phyloP scores from a whole-genome alignment of 192 early-diverging fungal species.

The Backusella morwellensis region DNA sequence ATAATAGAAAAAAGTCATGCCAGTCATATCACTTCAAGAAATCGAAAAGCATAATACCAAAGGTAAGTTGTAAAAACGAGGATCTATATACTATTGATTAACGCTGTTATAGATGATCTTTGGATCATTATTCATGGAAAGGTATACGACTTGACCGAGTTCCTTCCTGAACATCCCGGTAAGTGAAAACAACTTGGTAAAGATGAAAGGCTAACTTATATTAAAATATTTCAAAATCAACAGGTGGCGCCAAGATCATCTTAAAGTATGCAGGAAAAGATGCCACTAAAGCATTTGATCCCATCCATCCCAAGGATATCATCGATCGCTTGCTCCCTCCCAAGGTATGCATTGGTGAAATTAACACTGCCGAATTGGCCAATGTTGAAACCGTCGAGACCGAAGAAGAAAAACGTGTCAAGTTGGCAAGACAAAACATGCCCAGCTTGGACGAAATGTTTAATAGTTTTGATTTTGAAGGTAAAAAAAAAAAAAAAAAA shows the following conservation, averaged over 20 bases:
- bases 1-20: not conserved
- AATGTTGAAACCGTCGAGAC: slow-evolving; percentile 26
- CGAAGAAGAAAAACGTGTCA: slow-evolving; percentile 36
- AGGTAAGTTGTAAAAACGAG: slow-evolving; percentile 5
- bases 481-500: not conserved
- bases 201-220: no score
- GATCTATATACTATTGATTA: not conserved
- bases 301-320: slow-evolving; percentile 67
- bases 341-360: slow-evolving; percentile 48
- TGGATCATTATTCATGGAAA: slow-evolving; percentile 66
- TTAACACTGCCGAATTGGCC: slow-evolving; percentile 42
- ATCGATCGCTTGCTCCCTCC: slow-evolving; percentile 50
- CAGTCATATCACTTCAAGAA: slow-evolving; percentile 22
- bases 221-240: not conserved
- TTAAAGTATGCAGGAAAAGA: slow-evolving; percentile 66
- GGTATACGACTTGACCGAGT: slow-evolving; percentile 63
- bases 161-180: slow-evolving; percentile 60
- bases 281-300: slow-evolving; percentile 61
- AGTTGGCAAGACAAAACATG: slow-evolving; percentile 34
- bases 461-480: slow-evolving; percentile 74
- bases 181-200: not conserved
- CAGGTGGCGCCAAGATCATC: slow-evolving; percentile 50
- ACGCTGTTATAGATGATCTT: slow-evolving; percentile 28
- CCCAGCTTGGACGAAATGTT: slow-evolving; percentile 60
- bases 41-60: slow-evolving; percentile 34